Evolutionary conservation across 257 asterid species (phyloP), one percentile per base, ranked within the genome.

Genomic region (Jacaranda copaia): DNA sequence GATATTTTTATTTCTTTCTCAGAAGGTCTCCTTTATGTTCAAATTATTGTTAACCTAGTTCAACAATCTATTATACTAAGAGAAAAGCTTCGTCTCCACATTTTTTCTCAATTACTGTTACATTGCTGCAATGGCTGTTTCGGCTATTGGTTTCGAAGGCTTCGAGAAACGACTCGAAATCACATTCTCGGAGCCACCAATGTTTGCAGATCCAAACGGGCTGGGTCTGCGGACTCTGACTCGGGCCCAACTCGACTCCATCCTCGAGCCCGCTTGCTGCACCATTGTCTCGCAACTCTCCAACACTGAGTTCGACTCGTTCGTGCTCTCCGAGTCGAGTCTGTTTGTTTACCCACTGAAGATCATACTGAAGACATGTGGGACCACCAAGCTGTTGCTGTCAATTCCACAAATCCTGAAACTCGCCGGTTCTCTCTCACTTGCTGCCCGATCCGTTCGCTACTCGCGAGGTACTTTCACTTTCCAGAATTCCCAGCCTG

Each of bases 271-370:
- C 15, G 87, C 89, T n/a, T 59, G 83, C 66, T 87, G 91, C 86
- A 84, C 86, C 4, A 85, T 87, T 1, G 91, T 84, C 5, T 74
- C 85, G 7, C 83, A 78, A 16, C 87, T 87, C 51, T 81, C 84
- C 75, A 83, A 79, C 43, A 12, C 79, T 2, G 83, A 79, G 77
- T 67, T 85, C 10, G 89, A 87, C 82, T 84, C 91, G 5, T 87
- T 81, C 61, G 86, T 87, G 8, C 81, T 87, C 1, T 87, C 91
- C 6, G 89, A 87, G 81, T 87, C 91, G 19, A 87, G 89, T 3
- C 52, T 87, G n/a, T 87, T 87, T 40, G 48, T 87, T 36, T 87
- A 80, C 78, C 86, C 89, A 8, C 52, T 39, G 1, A 84, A 72
- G 48, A 85, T 87, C 6, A 66, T 87, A 6, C 70, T 87, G 68